Evolutionary conservation across 1,284 basidiomycete genomes (phyloP).

Genomic region (Porodaedalea pini): DNA sequence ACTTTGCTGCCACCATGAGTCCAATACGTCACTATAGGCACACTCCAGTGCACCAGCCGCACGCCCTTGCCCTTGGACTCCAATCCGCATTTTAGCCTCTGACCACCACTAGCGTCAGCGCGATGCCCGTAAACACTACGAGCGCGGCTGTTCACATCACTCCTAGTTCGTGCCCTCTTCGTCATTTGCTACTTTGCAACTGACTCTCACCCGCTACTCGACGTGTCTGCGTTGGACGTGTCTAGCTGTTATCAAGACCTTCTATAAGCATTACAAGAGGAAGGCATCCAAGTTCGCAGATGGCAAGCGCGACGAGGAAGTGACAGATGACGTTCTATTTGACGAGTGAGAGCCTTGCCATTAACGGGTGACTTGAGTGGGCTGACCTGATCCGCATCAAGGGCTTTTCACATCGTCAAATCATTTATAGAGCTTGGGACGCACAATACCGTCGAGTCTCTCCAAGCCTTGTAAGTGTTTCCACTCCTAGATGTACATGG

Average conservation of each 20-base stretch:
- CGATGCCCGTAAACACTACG: slow-evolving; percentile 50
- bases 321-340: slow-evolving; percentile 58
- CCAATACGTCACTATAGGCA: background rate
- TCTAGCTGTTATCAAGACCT: slow-evolving; percentile 51
- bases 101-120: background rate
- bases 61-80: background rate
- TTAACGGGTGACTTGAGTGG: background rate
- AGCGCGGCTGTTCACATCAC: slow-evolving; percentile 53
- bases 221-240: background rate
- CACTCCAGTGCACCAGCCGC: background rate
- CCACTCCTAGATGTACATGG: background rate
- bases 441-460: slow-evolving; percentile 55
- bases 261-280: slow-evolving; percentile 54
- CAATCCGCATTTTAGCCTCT: background rate
- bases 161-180: slow-evolving; percentile 35
- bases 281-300: slow-evolving; percentile 42
- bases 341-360: slow-evolving; percentile 47
- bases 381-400: slow-evolving; percentile 23
- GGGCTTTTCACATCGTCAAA: slow-evolving; percentile 66
- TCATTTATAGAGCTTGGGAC: slow-evolving; percentile 61
- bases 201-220: background rate
- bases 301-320: slow-evolving; percentile 34
- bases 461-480: slow-evolving; percentile 51
- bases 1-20: background rate
- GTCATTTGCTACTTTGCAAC: slow-evolving; percentile 21